phyloP scores from a whole-genome alignment of 202 grass and related monocot species.

The Eragrostis tef region DNA sequence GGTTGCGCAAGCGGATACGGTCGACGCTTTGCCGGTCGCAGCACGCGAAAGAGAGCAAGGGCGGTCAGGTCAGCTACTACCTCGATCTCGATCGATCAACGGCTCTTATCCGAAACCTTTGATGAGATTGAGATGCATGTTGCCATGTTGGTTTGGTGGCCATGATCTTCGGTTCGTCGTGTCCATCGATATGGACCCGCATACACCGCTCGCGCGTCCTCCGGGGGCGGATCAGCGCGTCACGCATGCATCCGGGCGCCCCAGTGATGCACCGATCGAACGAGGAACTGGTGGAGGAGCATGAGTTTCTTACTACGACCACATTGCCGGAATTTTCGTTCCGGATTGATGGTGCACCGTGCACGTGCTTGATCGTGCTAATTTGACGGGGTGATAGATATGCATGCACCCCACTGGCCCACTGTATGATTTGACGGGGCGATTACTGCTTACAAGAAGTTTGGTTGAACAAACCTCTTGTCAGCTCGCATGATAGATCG shows the following conservation, averaged over 20 bases:
- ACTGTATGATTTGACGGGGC: background rate
- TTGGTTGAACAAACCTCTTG: background rate
- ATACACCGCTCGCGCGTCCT: background rate
- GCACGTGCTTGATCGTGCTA: background rate
- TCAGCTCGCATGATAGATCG: background rate
- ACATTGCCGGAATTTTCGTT: too few species aligned
- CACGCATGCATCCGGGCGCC: background rate
- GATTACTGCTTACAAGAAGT: background rate
- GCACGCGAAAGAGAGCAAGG: background rate
- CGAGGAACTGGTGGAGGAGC: background rate
- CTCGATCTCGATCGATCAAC: background rate
- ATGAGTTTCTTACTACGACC: background rate
- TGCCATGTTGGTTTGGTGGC: background rate
- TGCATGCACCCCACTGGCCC: too few species aligned
- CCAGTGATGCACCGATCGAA: background rate
- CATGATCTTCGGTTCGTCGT: background rate
- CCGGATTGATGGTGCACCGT: too few species aligned
- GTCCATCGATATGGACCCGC: slow-evolving; percentile 3
- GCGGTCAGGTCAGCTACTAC: slow-evolving; percentile 22
- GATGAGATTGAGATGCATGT: background rate
- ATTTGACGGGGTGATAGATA: too few species aligned
- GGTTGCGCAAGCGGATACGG: slow-evolving; percentile 33
- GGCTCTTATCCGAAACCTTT: slow-evolving; percentile 51
- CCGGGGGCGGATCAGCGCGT: background rate
- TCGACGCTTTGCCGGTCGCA: slow-evolving; percentile 22